These are phyloP conservation scores for Brettanomyces nanus DNA, from an alignment of 805 yeast genomes.

Conservation along the genomic window DNA sequence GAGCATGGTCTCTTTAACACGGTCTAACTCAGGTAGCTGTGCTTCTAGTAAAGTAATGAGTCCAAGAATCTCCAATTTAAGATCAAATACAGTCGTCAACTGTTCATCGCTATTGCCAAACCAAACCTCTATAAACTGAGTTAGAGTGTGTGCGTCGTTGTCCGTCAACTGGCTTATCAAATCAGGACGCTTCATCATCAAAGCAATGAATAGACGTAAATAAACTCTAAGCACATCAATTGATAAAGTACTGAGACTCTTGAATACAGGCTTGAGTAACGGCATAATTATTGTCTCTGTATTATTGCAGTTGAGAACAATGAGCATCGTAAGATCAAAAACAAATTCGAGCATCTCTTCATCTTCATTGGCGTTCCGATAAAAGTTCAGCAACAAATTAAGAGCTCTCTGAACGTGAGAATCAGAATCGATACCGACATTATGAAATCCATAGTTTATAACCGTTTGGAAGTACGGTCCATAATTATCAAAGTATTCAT, in stretches of 20 bases:
- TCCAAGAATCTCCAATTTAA: slow-evolving; percentile 44
- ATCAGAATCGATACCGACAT: slow-evolving; percentile 10
- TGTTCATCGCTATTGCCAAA: slow-evolving; percentile 33
- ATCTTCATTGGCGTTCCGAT: slow-evolving; percentile 14
- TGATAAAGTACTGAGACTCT: slow-evolving; percentile 22
- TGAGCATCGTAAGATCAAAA: slow-evolving; percentile 8
- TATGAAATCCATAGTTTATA: slow-evolving; percentile 35
- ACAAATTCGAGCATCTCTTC: slow-evolving; percentile 17
- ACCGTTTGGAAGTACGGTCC: slow-evolving; percentile 41
- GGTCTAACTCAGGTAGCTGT: slow-evolving; percentile 23
- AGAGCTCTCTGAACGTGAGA: slow-evolving; percentile 16
- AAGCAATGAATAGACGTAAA: slow-evolving; percentile 1
- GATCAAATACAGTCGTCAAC: slow-evolving; percentile 46
- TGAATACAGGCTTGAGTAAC: slow-evolving; percentile 25
- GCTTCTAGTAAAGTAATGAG: slow-evolving; percentile 32
- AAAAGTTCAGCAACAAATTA: slow-evolving; percentile 13
- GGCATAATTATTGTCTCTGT: slow-evolving; percentile 12
- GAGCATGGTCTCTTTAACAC: slow-evolving; percentile 15
- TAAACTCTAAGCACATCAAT: slow-evolving; percentile 2
- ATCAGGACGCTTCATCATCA: slow-evolving; percentile 2
- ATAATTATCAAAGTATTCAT: slow-evolving; percentile 41
- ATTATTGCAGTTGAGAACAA: slow-evolving; percentile 2
- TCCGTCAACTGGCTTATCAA: background rate
- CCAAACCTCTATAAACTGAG: slow-evolving; percentile 39
- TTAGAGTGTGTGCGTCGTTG: slow-evolving; percentile 8